Evolutionary conservation across 306 rosid genomes (phyloP).

Genomic region (Notholithocarpus densiflorus): DNA sequence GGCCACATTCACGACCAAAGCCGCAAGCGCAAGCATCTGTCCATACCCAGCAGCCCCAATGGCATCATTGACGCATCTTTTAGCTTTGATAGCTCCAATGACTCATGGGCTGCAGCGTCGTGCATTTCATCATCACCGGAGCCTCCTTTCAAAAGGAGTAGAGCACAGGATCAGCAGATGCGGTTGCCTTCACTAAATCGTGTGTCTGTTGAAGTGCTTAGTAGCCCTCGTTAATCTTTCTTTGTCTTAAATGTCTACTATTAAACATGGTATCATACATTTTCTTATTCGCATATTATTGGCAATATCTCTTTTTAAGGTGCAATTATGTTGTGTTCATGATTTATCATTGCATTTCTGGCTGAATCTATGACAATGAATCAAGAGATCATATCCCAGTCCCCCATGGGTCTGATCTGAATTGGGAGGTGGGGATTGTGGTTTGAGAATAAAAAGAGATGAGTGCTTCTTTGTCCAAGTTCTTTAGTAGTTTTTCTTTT

Average conservation of each 20-base stretch:
- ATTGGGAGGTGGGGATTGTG: constrained; percentile 18
- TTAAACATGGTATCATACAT: constrained; percentile 38
- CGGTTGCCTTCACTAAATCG: constrained; percentile 46
- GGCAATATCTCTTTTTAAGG: constrained; percentile 31
- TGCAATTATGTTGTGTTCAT: constrained; percentile 38
- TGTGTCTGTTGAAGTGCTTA: constrained; percentile 46
- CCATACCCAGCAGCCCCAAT: constrained; percentile 53
- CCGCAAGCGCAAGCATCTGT: constrained; percentile 46
- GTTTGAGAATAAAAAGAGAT: constrained; percentile 25
- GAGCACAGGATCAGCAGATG: constrained; percentile 66
- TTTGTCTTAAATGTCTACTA: constrained; percentile 39
- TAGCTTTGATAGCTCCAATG: constrained; percentile 63
- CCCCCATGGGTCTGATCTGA: constrained; percentile 18
- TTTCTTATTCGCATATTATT: constrained; percentile 36
- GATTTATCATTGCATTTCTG: constrained; percentile 31
- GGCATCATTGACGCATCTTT: constrained; percentile 60
- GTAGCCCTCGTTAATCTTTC: constrained; percentile 54
- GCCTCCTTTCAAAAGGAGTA: constrained; percentile 52
- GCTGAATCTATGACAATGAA: constrained; percentile 39
- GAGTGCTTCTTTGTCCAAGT: background rate
- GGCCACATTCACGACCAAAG: constrained; percentile 32
- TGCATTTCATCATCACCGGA: constrained; percentile 40
- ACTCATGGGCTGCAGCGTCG: constrained; percentile 55
- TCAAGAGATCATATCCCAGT: constrained; percentile 16
- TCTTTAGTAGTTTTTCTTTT: background rate